Base-by-base conservation (phyloP, 116 monocot genomes). In the Posidonia oceanica region DNA sequence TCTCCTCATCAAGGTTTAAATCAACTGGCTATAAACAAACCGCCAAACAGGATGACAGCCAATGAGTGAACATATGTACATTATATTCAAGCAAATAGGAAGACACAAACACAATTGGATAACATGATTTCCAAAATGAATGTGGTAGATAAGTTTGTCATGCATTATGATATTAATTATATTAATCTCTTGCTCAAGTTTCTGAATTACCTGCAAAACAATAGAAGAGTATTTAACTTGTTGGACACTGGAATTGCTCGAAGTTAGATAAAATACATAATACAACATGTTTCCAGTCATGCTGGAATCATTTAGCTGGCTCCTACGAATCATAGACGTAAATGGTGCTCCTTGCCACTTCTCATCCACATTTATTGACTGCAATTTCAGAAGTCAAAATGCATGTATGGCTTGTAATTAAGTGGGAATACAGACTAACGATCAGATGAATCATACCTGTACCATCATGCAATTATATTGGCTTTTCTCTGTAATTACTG, bases 341-440 rank as follows among this genome's bases (percentile, higher is more conserved):
- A 94, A 94, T 41, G 87, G 83, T 61, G 94, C 94, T 61, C 85
- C 94, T 74, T 87, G 60, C 94, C 94, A 94, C 82, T 84, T 94
- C 73, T 94, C 90, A 73, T 90, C 94, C 59, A 87, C 75, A 77
- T 74, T 83, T 52, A 94, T 63, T 72, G 83, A 79, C 94, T 94
- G 83, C 75, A 83, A 8, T 15, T 63, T 54, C 38, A 70, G 23
- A 37, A 40, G 57, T 14, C 38, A 56, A 20, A 38, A 39, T 70
- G 14, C 18, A 39, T 40, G 23, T 15, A 56, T 36, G 3, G 37
- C 18, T 51, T 67, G 42, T 6, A 20, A n/a, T 18, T 40, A 64
- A 14, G 16, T 16, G n/a, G 56, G 11, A 39, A 10, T 37, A 39
- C 3, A 23, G 39, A 59, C 7, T 55, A 21, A 36, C 3, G 20